phyloP scores from a whole-genome alignment of 2,329 filamentous ascomycete genomes.

The Sporothrix globosa region DNA sequence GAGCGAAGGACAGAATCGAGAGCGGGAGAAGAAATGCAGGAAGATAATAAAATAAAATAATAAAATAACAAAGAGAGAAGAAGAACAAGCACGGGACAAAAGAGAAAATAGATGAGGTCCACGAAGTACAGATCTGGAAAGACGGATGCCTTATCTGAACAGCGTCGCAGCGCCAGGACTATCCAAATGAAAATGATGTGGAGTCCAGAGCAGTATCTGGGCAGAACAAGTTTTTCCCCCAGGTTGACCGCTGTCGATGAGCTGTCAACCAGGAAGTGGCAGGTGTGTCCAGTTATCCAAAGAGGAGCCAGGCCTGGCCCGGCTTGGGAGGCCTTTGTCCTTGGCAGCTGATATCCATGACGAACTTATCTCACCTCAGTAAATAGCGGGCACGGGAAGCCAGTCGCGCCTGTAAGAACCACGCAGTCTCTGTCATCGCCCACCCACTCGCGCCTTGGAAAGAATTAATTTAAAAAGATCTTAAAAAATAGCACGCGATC shows the following conservation, averaged over 20 bases:
- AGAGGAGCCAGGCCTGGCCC: neutral
- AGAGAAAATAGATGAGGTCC: neutral
- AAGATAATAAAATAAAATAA: neutral
- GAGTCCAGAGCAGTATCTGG: neutral
- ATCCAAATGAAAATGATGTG: conserved; percentile 9
- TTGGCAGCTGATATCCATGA: conserved; percentile 17
- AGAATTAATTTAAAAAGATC: neutral
- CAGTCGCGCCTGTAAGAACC: too few relatives aligned
- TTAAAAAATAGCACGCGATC: too few relatives aligned
- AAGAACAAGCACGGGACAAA: neutral
- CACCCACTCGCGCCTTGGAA: neutral
- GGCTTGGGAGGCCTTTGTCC: conserved; percentile 9
- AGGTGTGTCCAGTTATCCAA: neutral
- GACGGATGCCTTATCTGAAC: neutral
- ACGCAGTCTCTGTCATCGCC: conserved; percentile 6
- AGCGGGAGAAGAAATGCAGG: neutral
- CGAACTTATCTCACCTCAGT: too few relatives aligned
- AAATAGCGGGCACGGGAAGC: neutral
- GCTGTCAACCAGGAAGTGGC: conserved; percentile 4
- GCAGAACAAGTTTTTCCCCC: neutral
- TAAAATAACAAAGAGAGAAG: neutral
- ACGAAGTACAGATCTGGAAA: too few relatives aligned
- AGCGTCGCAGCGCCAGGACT: conserved; percentile 19
- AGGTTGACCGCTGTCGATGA: conserved; percentile 6
- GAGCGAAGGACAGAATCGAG: neutral